Evolutionary conservation across 2,329 filamentous ascomycete genomes (phyloP), one percentile per base, ranked within the genome.

Genomic region (Ceratocystis cacaofunesta): DNA sequence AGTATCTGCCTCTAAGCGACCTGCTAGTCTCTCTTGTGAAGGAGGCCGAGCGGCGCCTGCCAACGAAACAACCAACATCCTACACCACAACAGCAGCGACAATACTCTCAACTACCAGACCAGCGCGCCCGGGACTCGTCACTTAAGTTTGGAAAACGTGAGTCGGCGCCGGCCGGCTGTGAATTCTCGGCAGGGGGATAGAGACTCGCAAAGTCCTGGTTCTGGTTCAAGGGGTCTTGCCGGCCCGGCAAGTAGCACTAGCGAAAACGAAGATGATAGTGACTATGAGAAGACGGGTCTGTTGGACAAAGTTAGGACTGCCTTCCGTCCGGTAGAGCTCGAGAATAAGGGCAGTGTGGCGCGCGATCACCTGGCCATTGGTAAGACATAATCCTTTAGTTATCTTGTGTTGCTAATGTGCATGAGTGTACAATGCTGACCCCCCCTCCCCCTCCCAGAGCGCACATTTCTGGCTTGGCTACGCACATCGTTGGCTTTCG

Each of bases 261-360:
- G 48, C 8, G 60, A 62, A 17, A 60, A 65, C 8, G 66, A 62
- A 6, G 65, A 63, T 10, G 17, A 41, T 32, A 6, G 15, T 17
- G 41, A 48, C 44, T 52, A 30, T 15, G 48, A 62, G 30, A 64
- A 66, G 25, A 12, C 36, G 10, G 57, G 65, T 10, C 19, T 67
- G 8, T 44, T 64, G 22, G 57, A 62, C 17, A 55, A 32, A 50
- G 46, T 67, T 12, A 50, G 46, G 58, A 28, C 32, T 17, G 10
- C 50, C 32, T 79, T 86, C 63, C 79, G 77, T 70, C 83, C 82
- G 4, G 80, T 94, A 63, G 89, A 92, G 77, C 75, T 94, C 68
- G 89, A 94, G 74, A 94, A 94, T 72, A 92, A 90, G 75, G 89
- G 89, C 48, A 90, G 86, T 72, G 89, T 92, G 48, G 89, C 89